Percentiles rank a stretch among this genome's conserved stretches.
Evolutionary conservation across 2,329 filamentous ascomycete species (phyloP).

Genomic region (Fusarium longipes): DNA sequence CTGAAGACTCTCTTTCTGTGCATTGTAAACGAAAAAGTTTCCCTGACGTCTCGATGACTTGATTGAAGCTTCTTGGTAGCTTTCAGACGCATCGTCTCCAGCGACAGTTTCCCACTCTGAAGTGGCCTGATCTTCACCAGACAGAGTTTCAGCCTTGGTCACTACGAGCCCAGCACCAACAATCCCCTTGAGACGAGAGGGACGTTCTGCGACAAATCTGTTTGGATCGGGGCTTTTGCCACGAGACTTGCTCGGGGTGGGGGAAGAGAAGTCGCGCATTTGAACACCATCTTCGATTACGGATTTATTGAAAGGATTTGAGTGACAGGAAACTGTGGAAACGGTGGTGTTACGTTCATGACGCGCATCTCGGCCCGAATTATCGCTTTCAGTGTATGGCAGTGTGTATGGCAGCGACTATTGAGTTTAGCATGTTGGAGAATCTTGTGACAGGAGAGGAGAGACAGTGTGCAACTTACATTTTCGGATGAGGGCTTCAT

Average conservation of each 20-base stretch:
- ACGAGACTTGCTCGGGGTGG: conserved; percentile 6
- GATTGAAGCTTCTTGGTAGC: conserved; percentile 8
- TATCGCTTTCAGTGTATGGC: conserved; percentile 31
- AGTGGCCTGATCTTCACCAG: conserved; percentile 34
- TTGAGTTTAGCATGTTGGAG: conserved; percentile 12
- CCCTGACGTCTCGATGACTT: conserved; percentile 18
- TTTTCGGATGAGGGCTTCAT: conserved; percentile 30
- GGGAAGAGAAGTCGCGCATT: conserved; percentile 23
- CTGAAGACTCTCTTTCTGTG: conserved; percentile 8
- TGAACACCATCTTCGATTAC: conserved; percentile 16
- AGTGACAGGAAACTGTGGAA: conserved; percentile 28
- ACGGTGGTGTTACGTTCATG: conserved; percentile 31
- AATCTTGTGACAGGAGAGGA: background rate
- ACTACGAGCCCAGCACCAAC: background rate
- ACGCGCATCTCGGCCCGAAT: conserved; percentile 38
- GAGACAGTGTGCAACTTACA: conserved; percentile 6
- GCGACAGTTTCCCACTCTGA: conserved; percentile 50
- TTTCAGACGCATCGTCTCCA: conserved; percentile 43
- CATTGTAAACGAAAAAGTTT: conserved; percentile 32
- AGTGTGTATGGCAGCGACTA: conserved; percentile 32
- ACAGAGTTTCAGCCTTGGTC: background rate
- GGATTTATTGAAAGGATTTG: conserved; percentile 25
- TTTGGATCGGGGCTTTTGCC: conserved; percentile 11
- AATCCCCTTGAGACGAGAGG: conserved; percentile 8
- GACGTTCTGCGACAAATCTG: conserved; percentile 33